phyloP scores from a whole-genome alignment of 495 filamentous ascomycete species.

The Lasiosphaeria miniovina region DNA sequence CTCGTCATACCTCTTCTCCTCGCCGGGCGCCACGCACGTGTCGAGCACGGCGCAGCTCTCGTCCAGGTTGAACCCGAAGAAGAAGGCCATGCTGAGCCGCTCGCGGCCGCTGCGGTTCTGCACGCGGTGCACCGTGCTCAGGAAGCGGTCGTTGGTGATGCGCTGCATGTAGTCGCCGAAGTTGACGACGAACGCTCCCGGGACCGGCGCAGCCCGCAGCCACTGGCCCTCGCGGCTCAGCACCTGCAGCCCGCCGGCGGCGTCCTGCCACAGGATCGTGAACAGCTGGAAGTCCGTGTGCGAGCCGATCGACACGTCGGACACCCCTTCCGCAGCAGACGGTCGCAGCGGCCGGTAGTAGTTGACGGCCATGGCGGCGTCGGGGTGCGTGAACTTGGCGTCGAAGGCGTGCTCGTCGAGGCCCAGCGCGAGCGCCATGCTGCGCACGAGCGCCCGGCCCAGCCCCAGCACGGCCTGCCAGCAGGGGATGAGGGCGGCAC shows the following conservation, averaged over 20 bases:
- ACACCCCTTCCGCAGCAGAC: background rate
- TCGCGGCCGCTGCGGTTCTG: constrained; percentile 45
- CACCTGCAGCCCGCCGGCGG: constrained; percentile 53
- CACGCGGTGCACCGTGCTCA: constrained; percentile 61
- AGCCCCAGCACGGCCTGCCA: constrained; percentile 46
- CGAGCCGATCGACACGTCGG: constrained; percentile 45
- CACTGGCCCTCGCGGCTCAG: constrained; percentile 51
- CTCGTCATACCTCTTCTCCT: constrained; percentile 53
- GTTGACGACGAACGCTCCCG: constrained; percentile 63
- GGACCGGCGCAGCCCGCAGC: constrained; percentile 54
- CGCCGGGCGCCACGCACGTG: constrained; percentile 48
- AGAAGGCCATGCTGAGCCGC: constrained; percentile 59
- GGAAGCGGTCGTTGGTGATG: constrained; percentile 60
- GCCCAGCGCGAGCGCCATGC: constrained; percentile 49
- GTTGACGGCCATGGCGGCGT: constrained; percentile 29
- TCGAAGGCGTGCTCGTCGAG: constrained; percentile 51
- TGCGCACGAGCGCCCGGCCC: constrained; percentile 43
- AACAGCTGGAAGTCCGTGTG: constrained; percentile 64
- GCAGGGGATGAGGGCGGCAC: constrained; percentile 41
- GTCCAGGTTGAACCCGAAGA: constrained; percentile 51
- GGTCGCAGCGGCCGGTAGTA: constrained; percentile 26
- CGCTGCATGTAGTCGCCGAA: constrained; percentile 64
- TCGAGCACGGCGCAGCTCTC: constrained; percentile 49
- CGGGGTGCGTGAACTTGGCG: constrained; percentile 45
- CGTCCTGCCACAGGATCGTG: constrained; percentile 57